Conservation (phyloP, 78 protist species). For the Emiliania huxleyi region DNA sequence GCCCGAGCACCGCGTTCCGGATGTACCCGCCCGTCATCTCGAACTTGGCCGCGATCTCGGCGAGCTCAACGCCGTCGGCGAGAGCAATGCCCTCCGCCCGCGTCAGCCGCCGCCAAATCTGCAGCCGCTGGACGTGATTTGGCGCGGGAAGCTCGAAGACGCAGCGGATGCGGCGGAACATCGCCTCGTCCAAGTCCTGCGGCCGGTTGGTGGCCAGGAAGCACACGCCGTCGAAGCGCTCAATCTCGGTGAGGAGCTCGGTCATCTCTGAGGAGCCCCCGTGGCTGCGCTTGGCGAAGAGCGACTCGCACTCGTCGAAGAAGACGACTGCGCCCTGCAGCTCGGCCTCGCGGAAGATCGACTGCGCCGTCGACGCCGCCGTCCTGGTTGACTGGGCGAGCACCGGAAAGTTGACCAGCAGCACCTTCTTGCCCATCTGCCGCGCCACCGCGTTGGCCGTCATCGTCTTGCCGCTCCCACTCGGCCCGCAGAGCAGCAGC, state of each 20-base stretch:
- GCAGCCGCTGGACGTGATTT: too few relatives aligned
- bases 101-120: too few relatives aligned
- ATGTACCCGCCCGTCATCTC: too few relatives aligned
- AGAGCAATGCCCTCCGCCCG: too few relatives aligned
- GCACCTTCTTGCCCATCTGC: slow-evolving; percentile 53
- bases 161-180: too few relatives aligned
- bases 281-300: slow-evolving; percentile 54
- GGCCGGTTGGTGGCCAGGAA: slow-evolving; percentile 59
- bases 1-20: too few relatives aligned
- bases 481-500: slow-evolving; percentile 65
- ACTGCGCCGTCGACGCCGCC: slow-evolving; percentile 21
- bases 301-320: slow-evolving; percentile 73
- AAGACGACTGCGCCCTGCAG: slow-evolving; percentile 65
- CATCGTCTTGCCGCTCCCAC: slow-evolving; percentile 76
- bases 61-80: too few relatives aligned
- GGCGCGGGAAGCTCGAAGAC: too few relatives aligned
- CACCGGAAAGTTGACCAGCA: slow-evolving; percentile 42
- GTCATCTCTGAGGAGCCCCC: slow-evolving; percentile 25
- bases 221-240: slow-evolving; percentile 55
- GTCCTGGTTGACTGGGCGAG: slow-evolving; percentile 3
- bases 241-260: slow-evolving; percentile 59
- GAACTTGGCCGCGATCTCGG: too few relatives aligned
- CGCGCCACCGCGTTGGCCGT: slow-evolving; percentile 68
- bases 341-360: slow-evolving; percentile 72
- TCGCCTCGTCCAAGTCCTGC: too few relatives aligned